Evolutionary conservation across 306 rosid genomes (phyloP).

Genomic region (Phaseolus lunatus): DNA sequence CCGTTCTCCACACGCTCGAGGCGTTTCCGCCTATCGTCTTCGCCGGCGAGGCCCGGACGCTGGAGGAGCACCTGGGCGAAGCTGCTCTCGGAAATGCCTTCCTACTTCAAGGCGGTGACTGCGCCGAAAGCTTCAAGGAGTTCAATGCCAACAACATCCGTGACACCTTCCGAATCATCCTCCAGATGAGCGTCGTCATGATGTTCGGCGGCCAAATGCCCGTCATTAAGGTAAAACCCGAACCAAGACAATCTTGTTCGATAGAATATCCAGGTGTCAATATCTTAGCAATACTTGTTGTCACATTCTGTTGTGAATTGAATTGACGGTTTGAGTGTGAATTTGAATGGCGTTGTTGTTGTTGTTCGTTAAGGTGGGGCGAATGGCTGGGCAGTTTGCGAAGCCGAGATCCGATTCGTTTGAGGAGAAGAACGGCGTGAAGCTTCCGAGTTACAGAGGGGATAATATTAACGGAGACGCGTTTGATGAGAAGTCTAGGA

Average conservation of each 20-base stretch:
- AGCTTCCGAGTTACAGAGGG: conserved; percentile 97
- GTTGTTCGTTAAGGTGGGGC: conserved; percentile 72
- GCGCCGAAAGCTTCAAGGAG: conserved; percentile 99
- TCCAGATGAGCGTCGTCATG: conserved; percentile 92
- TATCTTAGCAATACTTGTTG: too few species aligned
- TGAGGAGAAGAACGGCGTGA: conserved; percentile 93
- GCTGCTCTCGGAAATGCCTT: conserved; percentile 96
- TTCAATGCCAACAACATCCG: conserved; percentile 93
- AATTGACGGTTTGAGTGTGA: not conserved
- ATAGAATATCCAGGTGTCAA: not conserved
- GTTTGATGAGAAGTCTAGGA: conserved; percentile 79
- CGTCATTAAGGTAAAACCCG: conserved; percentile 70
- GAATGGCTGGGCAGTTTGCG: conserved; percentile 99
- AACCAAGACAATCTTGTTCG: not conserved
- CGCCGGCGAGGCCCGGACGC: conserved; percentile 89
- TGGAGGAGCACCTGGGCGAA: conserved; percentile 78
- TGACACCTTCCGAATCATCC: conserved; percentile 87
- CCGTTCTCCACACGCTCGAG: conserved; percentile 80
- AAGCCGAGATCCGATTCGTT: conserved; percentile 92
- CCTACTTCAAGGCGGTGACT: conserved; percentile 90
- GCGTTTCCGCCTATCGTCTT: conserved; percentile 95
- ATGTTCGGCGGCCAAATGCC: conserved; percentile 99
- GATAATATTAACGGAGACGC: conserved; percentile 96
- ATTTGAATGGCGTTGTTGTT: not conserved
- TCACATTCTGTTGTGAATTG: not conserved